Evolutionary conservation across 257 asterid species (phyloP), one percentile per base, ranked within the genome.

Genomic region (Misopates orontium): DNA sequence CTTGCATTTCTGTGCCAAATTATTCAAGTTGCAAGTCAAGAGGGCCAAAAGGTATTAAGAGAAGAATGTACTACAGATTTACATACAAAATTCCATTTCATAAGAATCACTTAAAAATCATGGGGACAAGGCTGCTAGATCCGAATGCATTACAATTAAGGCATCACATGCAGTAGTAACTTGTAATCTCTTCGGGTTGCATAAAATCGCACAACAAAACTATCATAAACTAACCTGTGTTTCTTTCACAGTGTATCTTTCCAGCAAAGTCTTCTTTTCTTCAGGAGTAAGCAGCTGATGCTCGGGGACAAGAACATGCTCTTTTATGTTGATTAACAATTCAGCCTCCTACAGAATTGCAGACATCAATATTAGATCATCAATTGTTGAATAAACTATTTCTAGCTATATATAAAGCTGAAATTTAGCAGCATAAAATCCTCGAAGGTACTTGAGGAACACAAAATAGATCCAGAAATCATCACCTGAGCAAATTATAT

Each of bases 211-310:
- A 16, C 8, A 16, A n/a, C 17, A 39, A 5, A 56, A 18, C 14
- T 54, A 59, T 52, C 15, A 25, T 49, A 20, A 73, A 70, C 77
- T 31, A 74, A 88, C 97, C 97, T 89, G 97, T 20, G 94, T 85
- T 71, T 89, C 97, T 64, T 89, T 92, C 75, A 92, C 93, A 0
- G 96, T 89, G 75, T 92, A 89, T 83, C 90, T 76, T 66, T 87
- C 95, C 56, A 89, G 85, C 79, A 92, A 68, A 12, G 88, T 80
- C 66, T 84, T 92, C 84, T 92, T 89, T 78, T 92, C 96, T 52
- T 78, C 95, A n/a, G 77, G 58, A 9, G 80, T 70, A 16, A 89
- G 93, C 71, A 88, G 61, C 80, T 85, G 91, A 67, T 92, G 98
- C 81, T 82, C 86, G 4, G 96, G 96, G 54, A 87, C 89, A 66